These are phyloP conservation scores for Pythium rhizo-oryzae DNA, from an alignment of 352 stramenopile species.

Conservation along the genomic window DNA sequence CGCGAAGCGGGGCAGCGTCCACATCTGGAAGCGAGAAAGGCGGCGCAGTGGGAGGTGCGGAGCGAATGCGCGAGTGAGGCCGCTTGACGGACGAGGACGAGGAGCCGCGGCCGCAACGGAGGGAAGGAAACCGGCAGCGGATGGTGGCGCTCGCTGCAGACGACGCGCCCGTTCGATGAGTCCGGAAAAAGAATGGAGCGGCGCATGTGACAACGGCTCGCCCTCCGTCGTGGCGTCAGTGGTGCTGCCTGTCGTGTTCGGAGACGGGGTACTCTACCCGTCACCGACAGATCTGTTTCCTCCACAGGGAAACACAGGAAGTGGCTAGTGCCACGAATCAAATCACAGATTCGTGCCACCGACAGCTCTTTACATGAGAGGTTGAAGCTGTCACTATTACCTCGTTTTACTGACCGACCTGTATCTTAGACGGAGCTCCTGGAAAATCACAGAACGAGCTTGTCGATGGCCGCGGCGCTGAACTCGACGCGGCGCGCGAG, in stretches of 20 bases:
- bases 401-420: slow-evolving; percentile 2
- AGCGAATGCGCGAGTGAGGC: background rate
- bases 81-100: background rate
- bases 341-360: slow-evolving; percentile 19
- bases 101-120: background rate
- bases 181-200: background rate
- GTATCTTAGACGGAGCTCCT: background rate
- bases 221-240: background rate
- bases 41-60: background rate
- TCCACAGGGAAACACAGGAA: background rate
- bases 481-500: slow-evolving; percentile 84
- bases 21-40: slow-evolving; percentile 5
- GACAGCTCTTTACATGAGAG: background rate
- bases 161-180: slow-evolving; percentile 2
- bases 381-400: slow-evolving; percentile 24
- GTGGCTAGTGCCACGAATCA: slow-evolving; percentile 1
- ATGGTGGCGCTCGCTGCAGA: background rate
- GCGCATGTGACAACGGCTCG: slow-evolving; percentile 6
- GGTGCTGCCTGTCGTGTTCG: too few relatives aligned
- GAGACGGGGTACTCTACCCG: background rate
- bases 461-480: slow-evolving; percentile 61
- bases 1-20: slow-evolving; percentile 10
- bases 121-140: background rate
- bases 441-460: slow-evolving; percentile 40
- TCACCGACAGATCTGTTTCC: slow-evolving; percentile 9